Evolutionary conservation across 2,329 filamentous ascomycete genomes (phyloP), one percentile per base, ranked within the genome.

Genomic region (Camillea tinctor): DNA sequence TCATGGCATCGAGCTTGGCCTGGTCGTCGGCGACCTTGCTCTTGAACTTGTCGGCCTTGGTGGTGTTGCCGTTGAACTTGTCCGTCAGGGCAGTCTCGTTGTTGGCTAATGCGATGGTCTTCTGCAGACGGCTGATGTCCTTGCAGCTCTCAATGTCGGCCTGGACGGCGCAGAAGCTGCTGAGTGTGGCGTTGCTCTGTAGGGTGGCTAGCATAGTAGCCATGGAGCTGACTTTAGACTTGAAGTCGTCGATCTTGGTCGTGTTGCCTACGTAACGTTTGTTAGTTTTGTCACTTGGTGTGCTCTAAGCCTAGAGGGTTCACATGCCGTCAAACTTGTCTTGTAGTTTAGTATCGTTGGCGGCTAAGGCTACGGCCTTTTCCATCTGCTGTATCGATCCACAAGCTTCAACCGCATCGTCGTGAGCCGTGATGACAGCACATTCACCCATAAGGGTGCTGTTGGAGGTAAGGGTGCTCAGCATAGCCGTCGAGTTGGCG

Each of bases 21-120:
- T 71, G 66, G 2, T 64, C 68, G 7, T 68, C 58, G 13, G 72
- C 66, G 4, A 74, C 74, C 65, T 76, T 74, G 60, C 73, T 69
- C 68, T 78, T 69, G 65, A 77, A 70, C 23, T 69, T 65, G 4
- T 68, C 71, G 15, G 71, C 68, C 64, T 73, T 72, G 57, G 76
- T 76, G n/a, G 73, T 68, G 62, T 79, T 75, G 64, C 72, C 71
- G 19, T 74, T 63, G 55, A 73, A 73, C 53, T 71, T 60, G 50
- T 68, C 54, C 26, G 69, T 64, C 15, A 79, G 70, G 54, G 67
- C 63, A 19, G 76, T 77, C 11, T 67, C 59, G 69, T 79, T 78
- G 64, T 60, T 60, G 26, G 74, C 75, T 9, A 75, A 60, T 49
- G 69, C 64, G 57, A 75, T 64, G 36, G 73, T 50, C 53, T 66